These are phyloP conservation scores for Xylaria sp. DNA, from an alignment of 2,329 filamentous ascomycete genomes.

Conservation along the genomic window DNA sequence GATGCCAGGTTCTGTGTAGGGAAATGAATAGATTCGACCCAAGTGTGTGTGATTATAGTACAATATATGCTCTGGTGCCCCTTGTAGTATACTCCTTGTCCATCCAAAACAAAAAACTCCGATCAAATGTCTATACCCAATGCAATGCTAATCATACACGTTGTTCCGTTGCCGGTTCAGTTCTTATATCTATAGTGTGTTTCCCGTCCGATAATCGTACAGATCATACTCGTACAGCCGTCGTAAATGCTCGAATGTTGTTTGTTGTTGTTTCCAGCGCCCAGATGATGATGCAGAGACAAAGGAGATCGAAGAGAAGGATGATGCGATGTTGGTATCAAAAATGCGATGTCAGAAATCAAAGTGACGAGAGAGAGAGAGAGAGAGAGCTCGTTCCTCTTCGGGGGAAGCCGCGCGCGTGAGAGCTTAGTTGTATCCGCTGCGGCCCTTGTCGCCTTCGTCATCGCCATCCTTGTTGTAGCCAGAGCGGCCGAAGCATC, in stretches of 20 bases:
- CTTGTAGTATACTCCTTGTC: constrained; percentile 25
- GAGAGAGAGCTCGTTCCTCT: constrained; percentile 18
- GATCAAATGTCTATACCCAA: constrained; percentile 39
- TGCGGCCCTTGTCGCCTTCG: constrained; percentile 37
- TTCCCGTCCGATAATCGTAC: constrained; percentile 38
- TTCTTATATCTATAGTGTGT: constrained; percentile 27
- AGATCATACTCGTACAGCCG: constrained; percentile 42
- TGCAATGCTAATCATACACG: constrained; percentile 38
- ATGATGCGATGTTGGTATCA: constrained; percentile 40
- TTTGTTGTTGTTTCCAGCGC: constrained; percentile 32
- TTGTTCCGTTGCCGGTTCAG: constrained; percentile 40
- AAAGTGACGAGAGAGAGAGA: constrained; percentile 5
- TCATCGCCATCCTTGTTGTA: constrained; percentile 42
- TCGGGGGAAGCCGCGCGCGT: constrained; percentile 25
- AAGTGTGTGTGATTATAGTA: constrained; percentile 25
- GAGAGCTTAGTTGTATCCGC: constrained; percentile 38
- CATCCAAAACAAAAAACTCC: constrained; percentile 6
- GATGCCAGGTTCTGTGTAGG: constrained; percentile 65
- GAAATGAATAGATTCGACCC: constrained; percentile 53
- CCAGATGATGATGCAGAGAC: constrained; percentile 39
- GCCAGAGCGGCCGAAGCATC: constrained; percentile 38
- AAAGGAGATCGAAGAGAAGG: constrained; percentile 37
- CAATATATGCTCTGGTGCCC: constrained; percentile 16
- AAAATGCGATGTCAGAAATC: constrained; percentile 4
- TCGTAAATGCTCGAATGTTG: constrained; percentile 42